Base-by-base conservation (phyloP, 2,329 filamentous ascomycete genomes). In the Colletotrichum spinosum region DNA sequence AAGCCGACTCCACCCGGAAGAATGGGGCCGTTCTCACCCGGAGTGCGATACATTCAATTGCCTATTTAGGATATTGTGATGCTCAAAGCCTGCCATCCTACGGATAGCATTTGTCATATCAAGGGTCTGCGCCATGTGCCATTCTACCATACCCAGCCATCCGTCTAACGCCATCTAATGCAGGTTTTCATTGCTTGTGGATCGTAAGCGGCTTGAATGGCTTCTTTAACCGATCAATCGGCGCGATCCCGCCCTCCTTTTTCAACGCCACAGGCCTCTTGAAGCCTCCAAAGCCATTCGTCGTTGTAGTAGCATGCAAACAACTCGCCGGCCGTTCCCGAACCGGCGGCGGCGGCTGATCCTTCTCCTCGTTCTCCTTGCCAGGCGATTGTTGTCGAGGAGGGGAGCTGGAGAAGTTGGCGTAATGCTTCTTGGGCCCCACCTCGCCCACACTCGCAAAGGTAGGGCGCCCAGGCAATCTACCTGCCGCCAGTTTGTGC, bases 371-470 rank as follows among this genome's bases (percentile, higher is more conserved):
- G 1, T 68, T 70, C 6, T 67, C 53, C 13, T 72, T 55, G n/a
- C 73, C 67, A 34, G 59, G 60, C 10, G 68, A 67, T 10, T 73
- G 62, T 5, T 68, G 69, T 8, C 37, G 63, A 3, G 78, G 73
- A 4, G 87, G 86, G 15, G 86, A 87, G 75, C 86, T 89, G 0
- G 86, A 88, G 71, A 89, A 88, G 67, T 82, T 84, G 1, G 80
- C 73, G 69, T 92, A 91, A 8, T 77, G 76, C 55, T 82, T 83
- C 59, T 74, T 76, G 2, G 76, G 74, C 8, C 68, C 72, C 42
- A 69, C 55, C 4, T 68, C 69, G 2, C 72, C 69, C 7, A 74
- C 70, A 42, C 71, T 62, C 9, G 45, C 55, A 68, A 70, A 41
- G 61, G 70, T 74, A n/a, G 79, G 80, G 34, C 76, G 78, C 17